Evolutionary conservation across 352 stramenopile species (phyloP).

Genomic region (Globisporangium canariense): DNA sequence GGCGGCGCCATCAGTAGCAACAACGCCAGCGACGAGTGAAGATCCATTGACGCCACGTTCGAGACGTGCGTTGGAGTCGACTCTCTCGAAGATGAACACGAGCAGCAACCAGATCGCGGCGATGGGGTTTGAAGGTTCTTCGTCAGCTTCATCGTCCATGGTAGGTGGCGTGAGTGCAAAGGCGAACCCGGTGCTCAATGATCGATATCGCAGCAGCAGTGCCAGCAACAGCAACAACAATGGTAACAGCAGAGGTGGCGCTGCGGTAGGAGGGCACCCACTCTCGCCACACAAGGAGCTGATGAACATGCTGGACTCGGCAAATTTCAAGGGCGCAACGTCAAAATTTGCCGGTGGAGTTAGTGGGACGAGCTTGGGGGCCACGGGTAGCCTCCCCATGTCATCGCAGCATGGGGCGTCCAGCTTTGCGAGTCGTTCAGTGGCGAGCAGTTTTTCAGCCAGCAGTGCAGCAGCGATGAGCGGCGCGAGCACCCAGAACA

Average conservation of each 20-base stretch:
- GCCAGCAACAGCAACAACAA: constrained; percentile 28
- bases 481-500: constrained; percentile 9
- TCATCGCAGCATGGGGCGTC: constrained; percentile 14
- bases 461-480: constrained; percentile 6
- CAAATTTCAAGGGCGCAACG: constrained; percentile 25
- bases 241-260: constrained; percentile 5
- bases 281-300: constrained; percentile 65
- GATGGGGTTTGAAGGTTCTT: constrained; percentile 17
- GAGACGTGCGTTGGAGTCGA: constrained; percentile 45
- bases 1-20: constrained; percentile 13
- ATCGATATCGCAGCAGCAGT: constrained; percentile 27
- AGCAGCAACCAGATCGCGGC: constrained; percentile 14
- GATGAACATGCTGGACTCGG: constrained; percentile 54
- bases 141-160: constrained; percentile 1
- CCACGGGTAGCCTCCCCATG: constrained; percentile 14
- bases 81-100: constrained; percentile 24
- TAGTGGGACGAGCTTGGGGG: constrained; percentile 7
- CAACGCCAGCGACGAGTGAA: constrained; percentile 22
- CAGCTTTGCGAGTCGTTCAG: constrained; percentile 23
- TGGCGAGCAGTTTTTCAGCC: constrained; percentile 6
- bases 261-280: constrained; percentile 14
- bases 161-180: background rate
- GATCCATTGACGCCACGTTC: constrained; percentile 53
- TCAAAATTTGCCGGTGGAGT: constrained; percentile 4
- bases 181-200: background rate